Evolutionary conservation across 2,329 filamentous ascomycete genomes (phyloP).

Genomic region (Fusarium odoratissimum): DNA sequence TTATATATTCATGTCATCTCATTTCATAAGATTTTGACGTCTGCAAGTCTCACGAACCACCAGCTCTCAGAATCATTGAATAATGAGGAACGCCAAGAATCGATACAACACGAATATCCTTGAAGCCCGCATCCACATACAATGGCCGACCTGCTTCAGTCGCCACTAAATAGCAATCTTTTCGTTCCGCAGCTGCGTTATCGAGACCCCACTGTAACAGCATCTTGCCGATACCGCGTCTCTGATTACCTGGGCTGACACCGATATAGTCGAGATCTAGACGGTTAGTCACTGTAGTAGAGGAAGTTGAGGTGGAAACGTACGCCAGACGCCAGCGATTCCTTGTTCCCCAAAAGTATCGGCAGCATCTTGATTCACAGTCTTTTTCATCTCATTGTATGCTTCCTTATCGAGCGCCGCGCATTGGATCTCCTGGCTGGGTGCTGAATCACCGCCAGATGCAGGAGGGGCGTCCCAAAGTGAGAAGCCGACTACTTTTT

Average conservation of each 20-base stretch:
- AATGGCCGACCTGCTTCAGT: slow-evolving; percentile 9
- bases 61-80: slow-evolving; percentile 2
- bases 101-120: background rate
- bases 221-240: slow-evolving; percentile 9
- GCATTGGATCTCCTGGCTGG: background rate
- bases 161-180: slow-evolving; percentile 14
- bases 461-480: slow-evolving; percentile 12
- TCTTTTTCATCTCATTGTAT: slow-evolving; percentile 3
- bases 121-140: slow-evolving; percentile 5
- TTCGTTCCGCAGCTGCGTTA: background rate
- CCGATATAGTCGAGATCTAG: slow-evolving; percentile 22
- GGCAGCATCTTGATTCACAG: slow-evolving; percentile 2
- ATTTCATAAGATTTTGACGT: rapidly evolving
- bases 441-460: background rate
- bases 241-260: slow-evolving; percentile 3
- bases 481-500: slow-evolving; percentile 6
- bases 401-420: slow-evolving; percentile 4
- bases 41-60: rapidly evolving
- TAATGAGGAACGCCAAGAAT: slow-evolving; percentile 18
- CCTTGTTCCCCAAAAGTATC: slow-evolving; percentile 2
- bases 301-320: background rate
- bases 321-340: slow-evolving; percentile 15
- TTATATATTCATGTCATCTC: background rate
- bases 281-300: background rate
- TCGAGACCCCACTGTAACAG: slow-evolving; percentile 5